These are phyloP conservation scores for Macaranga tanarius DNA, from an alignment of 441 rosid species.

Conservation along the genomic window DNA sequence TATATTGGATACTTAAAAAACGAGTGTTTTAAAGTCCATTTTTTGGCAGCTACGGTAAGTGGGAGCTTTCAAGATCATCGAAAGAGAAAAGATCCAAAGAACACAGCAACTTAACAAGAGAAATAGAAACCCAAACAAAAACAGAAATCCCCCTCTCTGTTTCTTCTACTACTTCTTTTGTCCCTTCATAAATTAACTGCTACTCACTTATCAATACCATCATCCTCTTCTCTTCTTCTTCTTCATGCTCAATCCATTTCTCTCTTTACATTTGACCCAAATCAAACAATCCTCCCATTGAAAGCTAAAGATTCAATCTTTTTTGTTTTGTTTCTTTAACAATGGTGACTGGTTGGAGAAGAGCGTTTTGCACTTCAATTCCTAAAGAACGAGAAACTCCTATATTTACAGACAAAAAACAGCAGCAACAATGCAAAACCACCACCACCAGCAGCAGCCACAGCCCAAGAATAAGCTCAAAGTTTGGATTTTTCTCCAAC, in stretches of 20 bases:
- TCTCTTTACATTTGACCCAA: not conserved
- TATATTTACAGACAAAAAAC: constrained; percentile 32
- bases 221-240: not conserved
- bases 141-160: not conserved
- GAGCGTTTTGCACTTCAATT: constrained; percentile 73
- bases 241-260: constrained; percentile 15
- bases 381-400: constrained; percentile 48
- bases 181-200: not conserved
- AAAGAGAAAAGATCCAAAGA: constrained; percentile 13
- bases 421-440: constrained; percentile 6
- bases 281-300: not conserved
- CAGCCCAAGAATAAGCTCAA: constrained; percentile 54
- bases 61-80: constrained; percentile 21
- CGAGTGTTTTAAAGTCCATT: not conserved
- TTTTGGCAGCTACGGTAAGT: constrained; percentile 19
- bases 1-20: not conserved
- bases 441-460: constrained; percentile 21
- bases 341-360: constrained; percentile 82
- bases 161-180: not conserved
- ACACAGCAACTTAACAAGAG: not conserved
- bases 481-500: constrained; percentile 72
- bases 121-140: not conserved
- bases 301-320: not conserved
- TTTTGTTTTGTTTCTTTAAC: not conserved
- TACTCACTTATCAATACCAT: not conserved